Base-by-base conservation (phyloP, 306 rosid species). In the Vigna trinervia region DNA sequence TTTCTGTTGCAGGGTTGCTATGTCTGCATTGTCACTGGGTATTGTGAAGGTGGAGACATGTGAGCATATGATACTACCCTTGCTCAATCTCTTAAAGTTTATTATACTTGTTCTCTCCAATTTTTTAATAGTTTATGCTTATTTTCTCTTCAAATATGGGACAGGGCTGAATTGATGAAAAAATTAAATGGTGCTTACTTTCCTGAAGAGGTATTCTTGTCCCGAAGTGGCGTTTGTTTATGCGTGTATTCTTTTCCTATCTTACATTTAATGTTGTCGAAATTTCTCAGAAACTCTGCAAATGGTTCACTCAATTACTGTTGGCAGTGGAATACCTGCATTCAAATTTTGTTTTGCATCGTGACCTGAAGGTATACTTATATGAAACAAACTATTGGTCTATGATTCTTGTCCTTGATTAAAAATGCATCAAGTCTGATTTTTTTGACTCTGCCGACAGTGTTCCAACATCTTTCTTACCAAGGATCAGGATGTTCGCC, bases 41-140 rank as follows among this genome's bases (percentile, higher is more conserved):
- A 96, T 71, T 96, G 99, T 81, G 99, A 96, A 85, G 99, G 99
- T 60, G 99, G 99, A 91, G 99, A 96, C 88, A 91, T 96, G 99
- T 96, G 88, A 89, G 99, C 91, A 60, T 70, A 50, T 20, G n/a
- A 78, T 19, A 36, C 23, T 71, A 38, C 2, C 56, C 79, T 53
- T 56, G 63, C 38, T 13, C 36, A 53, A 46, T 63, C 47, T 73
- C 65, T 69, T 28, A 51, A 38, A 36, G 23, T 74, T 65, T 73
- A 52, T 41, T 59, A 46, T 46, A 76, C 45, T 81, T 46, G 7
- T 72, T 57, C n/a, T 75, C 22, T 36, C 8, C 15, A 19, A 23
- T 52, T 12, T 78, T 39, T 66, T 30, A 47, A 39, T 23, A 8
- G 12, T 61, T 64, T 70, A 9, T 71, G 8, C 47, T 43, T 62